phyloP scores from a whole-genome alignment of 2,329 filamentous ascomycete species.

The Aspergillus sp. region DNA sequence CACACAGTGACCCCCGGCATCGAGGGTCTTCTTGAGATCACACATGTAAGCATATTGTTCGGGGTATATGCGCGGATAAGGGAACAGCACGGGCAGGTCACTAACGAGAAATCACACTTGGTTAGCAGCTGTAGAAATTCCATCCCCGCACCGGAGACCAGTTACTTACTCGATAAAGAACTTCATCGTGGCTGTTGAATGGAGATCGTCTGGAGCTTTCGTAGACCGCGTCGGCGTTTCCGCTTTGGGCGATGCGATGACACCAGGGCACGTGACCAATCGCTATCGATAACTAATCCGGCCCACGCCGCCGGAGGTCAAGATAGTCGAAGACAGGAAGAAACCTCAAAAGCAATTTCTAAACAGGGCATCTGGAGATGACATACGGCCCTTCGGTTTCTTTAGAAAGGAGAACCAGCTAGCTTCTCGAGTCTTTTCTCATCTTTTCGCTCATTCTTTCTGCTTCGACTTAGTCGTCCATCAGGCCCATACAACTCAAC shows the following conservation, averaged over 20 bases:
- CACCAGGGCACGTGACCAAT: constrained; percentile 25
- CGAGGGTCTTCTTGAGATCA: constrained; percentile 79
- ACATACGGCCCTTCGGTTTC: not conserved
- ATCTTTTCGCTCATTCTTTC: constrained; percentile 3
- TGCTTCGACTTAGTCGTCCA: not conserved
- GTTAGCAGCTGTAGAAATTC: not conserved
- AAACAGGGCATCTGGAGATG: constrained; percentile 1
- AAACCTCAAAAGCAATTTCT: not conserved
- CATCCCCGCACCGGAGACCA: not conserved
- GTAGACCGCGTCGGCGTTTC: constrained; percentile 20
- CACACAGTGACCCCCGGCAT: constrained; percentile 90
- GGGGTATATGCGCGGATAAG: constrained; percentile 67
- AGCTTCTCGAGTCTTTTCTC: not conserved
- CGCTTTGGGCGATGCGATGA: constrained; percentile 24
- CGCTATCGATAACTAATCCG: constrained; percentile 12
- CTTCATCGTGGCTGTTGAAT: constrained; percentile 52
- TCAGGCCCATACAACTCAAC: constrained; percentile 13
- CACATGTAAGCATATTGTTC: constrained; percentile 76
- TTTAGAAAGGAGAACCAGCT: not conserved
- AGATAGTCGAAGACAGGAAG: not conserved
- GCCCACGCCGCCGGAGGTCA: not conserved
- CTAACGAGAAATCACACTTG: constrained; percentile 26
- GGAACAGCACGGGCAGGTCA: constrained; percentile 62
- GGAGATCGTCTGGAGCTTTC: constrained; percentile 7
- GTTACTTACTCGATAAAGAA: constrained; percentile 62